These are phyloP conservation scores for Colletotrichum sp. DNA, from an alignment of 2,329 filamentous ascomycete species.

Conservation along the genomic window DNA sequence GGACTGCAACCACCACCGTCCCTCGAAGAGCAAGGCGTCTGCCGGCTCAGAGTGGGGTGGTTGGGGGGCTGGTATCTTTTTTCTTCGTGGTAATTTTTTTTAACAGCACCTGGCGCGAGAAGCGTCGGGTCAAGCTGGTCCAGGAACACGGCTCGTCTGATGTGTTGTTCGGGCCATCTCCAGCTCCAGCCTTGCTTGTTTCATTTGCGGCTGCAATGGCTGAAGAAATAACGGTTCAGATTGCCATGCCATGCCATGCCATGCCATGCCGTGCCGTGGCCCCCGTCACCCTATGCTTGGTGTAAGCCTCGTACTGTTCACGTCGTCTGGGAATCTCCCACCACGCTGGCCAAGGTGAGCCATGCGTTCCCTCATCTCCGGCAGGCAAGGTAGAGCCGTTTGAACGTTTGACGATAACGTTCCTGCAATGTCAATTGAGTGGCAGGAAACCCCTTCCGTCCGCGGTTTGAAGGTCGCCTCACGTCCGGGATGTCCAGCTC, in stretches of 20 bases:
- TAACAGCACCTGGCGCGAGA: conserved; percentile 13
- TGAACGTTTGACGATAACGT: not conserved
- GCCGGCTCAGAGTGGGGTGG: not conserved
- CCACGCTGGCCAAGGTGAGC: not conserved
- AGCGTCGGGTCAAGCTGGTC: conserved; percentile 5
- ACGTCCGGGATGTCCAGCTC: conserved; percentile 11
- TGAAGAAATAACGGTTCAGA: not conserved
- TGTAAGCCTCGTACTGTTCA: not conserved
- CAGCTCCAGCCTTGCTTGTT: conserved; percentile 20
- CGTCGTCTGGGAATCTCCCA: not conserved
- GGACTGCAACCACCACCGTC: not conserved
- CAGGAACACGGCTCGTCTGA: conserved; percentile 14
- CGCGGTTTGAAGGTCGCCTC: conserved; percentile 17
- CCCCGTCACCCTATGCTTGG: not conserved
- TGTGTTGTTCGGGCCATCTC: conserved; percentile 2
- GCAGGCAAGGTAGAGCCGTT: conserved; percentile 15
- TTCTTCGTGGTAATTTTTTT: not conserved
- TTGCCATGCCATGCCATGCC: not conserved
- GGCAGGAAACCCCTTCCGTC: not conserved
- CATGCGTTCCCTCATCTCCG: conserved; percentile 13
- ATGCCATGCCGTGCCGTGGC: not conserved
- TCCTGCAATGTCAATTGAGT: conserved; percentile 11
- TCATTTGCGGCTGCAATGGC: conserved; percentile 3
- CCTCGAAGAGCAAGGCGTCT: not conserved
- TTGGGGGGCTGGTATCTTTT: not conserved